phyloP scores from a whole-genome alignment of 164 flowering plant genomes.

The Vitis cinerea region DNA sequence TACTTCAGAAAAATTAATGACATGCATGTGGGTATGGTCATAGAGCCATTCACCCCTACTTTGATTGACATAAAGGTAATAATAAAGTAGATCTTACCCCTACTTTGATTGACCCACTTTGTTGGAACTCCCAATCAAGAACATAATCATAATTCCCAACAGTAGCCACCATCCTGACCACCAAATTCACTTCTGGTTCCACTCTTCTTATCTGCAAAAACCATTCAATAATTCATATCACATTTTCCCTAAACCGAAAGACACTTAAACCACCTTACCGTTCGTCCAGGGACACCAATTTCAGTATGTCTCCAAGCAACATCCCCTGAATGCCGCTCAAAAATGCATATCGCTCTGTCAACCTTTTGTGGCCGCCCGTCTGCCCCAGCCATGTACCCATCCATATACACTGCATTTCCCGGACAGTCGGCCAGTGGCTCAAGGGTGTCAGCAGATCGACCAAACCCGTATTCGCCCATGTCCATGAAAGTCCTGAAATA shows the following conservation, averaged over 20 bases:
- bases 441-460: conserved; percentile 32
- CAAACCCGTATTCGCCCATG: conserved; percentile 56
- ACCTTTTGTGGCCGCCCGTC: conserved; percentile 32
- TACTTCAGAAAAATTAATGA: no score
- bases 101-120: conserved; percentile 39
- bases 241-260: background rate
- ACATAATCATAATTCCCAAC: conserved; percentile 43
- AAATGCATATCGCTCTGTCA: conserved; percentile 37
- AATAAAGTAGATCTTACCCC: conserved; percentile 31
- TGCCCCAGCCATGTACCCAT: conserved; percentile 36
- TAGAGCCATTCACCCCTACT: no score
- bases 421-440: conserved; percentile 49
- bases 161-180: conserved; percentile 40
- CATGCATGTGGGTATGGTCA: no score
- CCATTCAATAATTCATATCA: background rate
- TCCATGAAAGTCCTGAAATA: conserved; percentile 54
- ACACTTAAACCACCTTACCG: conserved; percentile 17
- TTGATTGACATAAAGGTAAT: background rate
- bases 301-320: conserved; percentile 55
- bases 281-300: conserved; percentile 29
- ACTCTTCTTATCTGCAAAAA: conserved; percentile 27
- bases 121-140: conserved; percentile 41
- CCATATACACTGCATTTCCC: conserved; percentile 35
- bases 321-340: conserved; percentile 38
- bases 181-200: conserved; percentile 26